A percentile compares a stretch with the other conserved stretches of the same genome.
phyloP scores from a whole-genome alignment of 345 rosid genomes.

The Gossypium anomalum region DNA sequence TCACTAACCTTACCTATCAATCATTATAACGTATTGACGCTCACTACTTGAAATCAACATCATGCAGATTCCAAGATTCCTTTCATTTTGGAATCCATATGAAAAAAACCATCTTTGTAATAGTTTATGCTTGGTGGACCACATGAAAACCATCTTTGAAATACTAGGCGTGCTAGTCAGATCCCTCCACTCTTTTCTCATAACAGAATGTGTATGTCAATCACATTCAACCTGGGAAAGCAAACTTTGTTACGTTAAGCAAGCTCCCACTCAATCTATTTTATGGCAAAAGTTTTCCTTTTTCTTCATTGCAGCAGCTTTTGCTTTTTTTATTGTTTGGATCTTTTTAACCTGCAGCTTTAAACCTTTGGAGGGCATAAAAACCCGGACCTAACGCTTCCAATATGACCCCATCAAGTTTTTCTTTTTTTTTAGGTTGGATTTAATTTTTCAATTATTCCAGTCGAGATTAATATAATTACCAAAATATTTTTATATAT shows the following conservation, averaged over 20 bases:
- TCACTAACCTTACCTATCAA: background rate
- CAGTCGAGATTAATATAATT: no score
- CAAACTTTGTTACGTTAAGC: constrained; percentile 17
- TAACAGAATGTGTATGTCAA: background rate
- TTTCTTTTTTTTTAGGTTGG: no score
- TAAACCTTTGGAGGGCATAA: no score
- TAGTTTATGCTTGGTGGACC: background rate
- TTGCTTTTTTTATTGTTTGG: background rate
- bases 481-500: no score
- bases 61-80: constrained; percentile 10
- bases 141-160: background rate
- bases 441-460: no score
- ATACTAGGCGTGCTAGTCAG: constrained; percentile 14
- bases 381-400: no score
- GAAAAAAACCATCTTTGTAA: background rate
- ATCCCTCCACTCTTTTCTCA: background rate
- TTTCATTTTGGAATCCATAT: background rate
- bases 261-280: background rate
- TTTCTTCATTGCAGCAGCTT: background rate
- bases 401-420: no score
- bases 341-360: no score
- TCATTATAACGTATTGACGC: background rate
- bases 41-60: background rate
- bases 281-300: background rate
- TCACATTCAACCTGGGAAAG: constrained; percentile 7